Percentiles rank a stretch among this genome's conserved stretches.
Evolutionary conservation across 345 rosid genomes (phyloP).

Genomic region (Lepidium sativum): DNA sequence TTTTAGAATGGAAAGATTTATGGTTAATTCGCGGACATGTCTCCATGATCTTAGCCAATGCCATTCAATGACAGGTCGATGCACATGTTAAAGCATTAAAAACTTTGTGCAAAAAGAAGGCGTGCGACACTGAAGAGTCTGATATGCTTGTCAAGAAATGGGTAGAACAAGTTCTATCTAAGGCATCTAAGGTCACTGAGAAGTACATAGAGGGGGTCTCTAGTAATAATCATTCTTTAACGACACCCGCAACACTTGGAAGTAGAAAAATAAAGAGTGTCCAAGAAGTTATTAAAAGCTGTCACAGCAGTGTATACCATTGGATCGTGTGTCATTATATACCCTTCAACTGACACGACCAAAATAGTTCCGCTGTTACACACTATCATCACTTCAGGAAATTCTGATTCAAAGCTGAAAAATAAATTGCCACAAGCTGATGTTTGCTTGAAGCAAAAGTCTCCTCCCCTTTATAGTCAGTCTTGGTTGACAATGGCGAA

Average conservation of each 20-base stretch:
- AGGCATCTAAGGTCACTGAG: conserved; percentile 53
- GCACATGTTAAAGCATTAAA: conserved; percentile 89
- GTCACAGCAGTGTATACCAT: conserved; percentile 63
- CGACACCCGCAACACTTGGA: conserved; percentile 57
- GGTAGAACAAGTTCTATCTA: conserved; percentile 54
- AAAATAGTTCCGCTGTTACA: conserved; percentile 56
- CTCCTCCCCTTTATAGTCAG: conserved; percentile 66
- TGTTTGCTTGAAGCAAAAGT: conserved; percentile 51
- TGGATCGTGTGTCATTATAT: conserved; percentile 65
- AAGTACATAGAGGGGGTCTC: conserved; percentile 48
- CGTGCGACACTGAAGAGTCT: conserved; percentile 49
- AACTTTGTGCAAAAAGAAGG: conserved; percentile 73
- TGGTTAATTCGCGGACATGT: background rate
- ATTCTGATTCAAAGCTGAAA: conserved; percentile 51
- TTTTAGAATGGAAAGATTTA: background rate
- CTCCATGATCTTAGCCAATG: conserved; percentile 9
- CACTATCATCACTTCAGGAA: conserved; percentile 70
- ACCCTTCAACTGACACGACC: conserved; percentile 65
- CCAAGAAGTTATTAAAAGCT: conserved; percentile 43
- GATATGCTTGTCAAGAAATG: conserved; percentile 62
- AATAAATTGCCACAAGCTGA: conserved; percentile 42
- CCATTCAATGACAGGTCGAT: conserved; percentile 56
- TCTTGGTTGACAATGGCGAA: conserved; percentile 95
- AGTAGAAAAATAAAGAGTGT: conserved; percentile 41
- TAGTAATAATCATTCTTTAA: conserved; percentile 30